Conservation (phyloP, 495 filamentous ascomycete genomes). For the Aspergillus olivimuriae region DNA sequence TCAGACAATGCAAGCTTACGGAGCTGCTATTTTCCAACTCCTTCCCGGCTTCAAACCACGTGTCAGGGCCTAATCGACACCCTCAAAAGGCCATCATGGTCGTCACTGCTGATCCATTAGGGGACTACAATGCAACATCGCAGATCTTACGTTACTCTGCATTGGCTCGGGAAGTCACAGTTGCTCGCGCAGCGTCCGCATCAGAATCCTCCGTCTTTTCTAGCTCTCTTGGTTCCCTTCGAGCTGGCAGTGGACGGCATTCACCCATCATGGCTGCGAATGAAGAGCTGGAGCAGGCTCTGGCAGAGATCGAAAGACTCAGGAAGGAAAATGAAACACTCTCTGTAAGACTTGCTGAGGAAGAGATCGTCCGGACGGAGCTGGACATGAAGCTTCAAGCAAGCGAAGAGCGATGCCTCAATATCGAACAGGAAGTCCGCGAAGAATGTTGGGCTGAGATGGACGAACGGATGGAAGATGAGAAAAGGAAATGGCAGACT, state of each 20-base stretch:
- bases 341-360: constrained; percentile 51
- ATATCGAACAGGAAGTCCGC: constrained; percentile 79
- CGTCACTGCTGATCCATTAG: constrained; percentile 87
- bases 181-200: constrained; percentile 78
- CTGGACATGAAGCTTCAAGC: constrained; percentile 48
- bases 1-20: constrained; percentile 93
- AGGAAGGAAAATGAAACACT: constrained; percentile 65
- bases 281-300: constrained; percentile 70
- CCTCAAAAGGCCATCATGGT: constrained; percentile 93
- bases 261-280: constrained; percentile 45
- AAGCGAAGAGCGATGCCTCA: constrained; percentile 59
- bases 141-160: constrained; percentile 96
- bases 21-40: constrained; percentile 95
- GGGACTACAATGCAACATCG: constrained; percentile 93
- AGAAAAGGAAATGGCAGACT: constrained; percentile 69
- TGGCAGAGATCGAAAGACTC: constrained; percentile 67
- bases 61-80: constrained; percentile 43
- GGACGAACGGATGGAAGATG: constrained; percentile 65
- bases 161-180: constrained; percentile 85
- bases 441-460: constrained; percentile 86
- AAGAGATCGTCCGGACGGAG: constrained; percentile 52
- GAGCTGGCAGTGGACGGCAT: constrained; percentile 37
- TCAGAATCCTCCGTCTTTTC: constrained; percentile 52
- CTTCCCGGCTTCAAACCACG: constrained; percentile 63
- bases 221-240: constrained; percentile 27